Base-by-base conservation (phyloP, 1,139 yeast species). In the Candida gigantensis region DNA sequence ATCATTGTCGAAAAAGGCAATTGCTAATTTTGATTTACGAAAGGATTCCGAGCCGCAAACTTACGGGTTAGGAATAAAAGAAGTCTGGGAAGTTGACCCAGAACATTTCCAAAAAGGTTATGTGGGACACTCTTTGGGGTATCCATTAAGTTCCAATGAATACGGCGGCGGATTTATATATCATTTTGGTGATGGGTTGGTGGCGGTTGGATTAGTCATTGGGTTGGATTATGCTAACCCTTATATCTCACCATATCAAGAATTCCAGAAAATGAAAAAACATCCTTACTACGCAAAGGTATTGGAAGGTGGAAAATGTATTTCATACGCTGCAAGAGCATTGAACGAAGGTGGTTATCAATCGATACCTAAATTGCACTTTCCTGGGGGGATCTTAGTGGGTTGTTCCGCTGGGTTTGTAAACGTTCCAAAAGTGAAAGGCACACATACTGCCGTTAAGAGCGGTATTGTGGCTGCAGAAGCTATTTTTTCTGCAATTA, bases 141-240 rank as follows among this genome's bases (percentile, higher is more conserved):
- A 72, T 55, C 98, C 98, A n/a, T 66, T 92, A 41, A 58, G 77
- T 19, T 64, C 72, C 28, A 80, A 76, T 35, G 82, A 82, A 5
- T 92, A 92, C 53, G 98, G 98, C 30, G 98, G 98, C 48, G 97
- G 97, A 0, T 92, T 92, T 67, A 85, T 85, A 76, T 92, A 92
- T 60, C 98, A 92, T 63, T 92, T 92, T 60, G 97, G 97, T 32
- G 96, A 89, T 42, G 89, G 90, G 7, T 64, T 88, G 37, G 97
- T 90, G 7, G 72, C 95, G 2, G 86, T 92, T 5, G 98, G 98
- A 2, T 58, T 90, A 11, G 97, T 92, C 5, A 76, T 89, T 32
- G 98, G 98, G 1, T 73, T 92, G 42, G 98, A 92, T 62, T 92
- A 92, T 58, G 77, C 81, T 41, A 92, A 92, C 59, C 98, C 98